Conservation (phyloP, 202 grass and related monocot genomes). For the Setaria viridis region DNA sequence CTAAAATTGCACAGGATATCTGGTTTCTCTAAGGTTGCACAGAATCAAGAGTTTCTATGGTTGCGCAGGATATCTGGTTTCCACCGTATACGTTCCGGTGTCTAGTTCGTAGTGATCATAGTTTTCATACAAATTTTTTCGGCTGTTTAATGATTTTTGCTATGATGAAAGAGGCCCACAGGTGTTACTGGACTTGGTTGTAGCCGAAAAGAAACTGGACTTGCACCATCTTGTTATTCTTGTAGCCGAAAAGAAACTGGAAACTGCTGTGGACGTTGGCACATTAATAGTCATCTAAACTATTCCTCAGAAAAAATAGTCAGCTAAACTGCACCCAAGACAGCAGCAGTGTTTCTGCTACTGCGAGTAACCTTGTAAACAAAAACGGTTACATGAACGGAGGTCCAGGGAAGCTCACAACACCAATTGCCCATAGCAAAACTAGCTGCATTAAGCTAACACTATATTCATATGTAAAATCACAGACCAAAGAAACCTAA, state of each 20-base stretch:
- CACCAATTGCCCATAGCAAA: conserved; percentile 7
- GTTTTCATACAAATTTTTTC: no score
- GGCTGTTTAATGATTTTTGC: no score
- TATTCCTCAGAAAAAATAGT: no score
- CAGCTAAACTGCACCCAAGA: not conserved
- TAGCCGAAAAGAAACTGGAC: not conserved
- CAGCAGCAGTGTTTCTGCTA: not conserved
- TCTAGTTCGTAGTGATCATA: no score
- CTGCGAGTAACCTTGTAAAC: not conserved
- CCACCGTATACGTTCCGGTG: no score
- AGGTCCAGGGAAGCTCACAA: not conserved
- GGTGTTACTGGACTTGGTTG: not conserved
- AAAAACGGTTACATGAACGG: not conserved
- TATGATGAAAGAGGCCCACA: not conserved
- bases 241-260: not conserved
- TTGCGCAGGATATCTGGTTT: no score
- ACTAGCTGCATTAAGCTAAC: conserved; percentile 40
- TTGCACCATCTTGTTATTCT: no score
- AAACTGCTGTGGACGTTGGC: not conserved
- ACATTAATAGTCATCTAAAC: not conserved
- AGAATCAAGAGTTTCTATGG: no score
- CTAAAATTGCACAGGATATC: no score
- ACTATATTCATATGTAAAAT: conserved; percentile 48
- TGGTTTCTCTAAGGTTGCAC: no score
- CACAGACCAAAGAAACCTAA: not conserved